Evolutionary conservation across 768 basidiomycete genomes (phyloP).

Genomic region (Gymnopilus junonius): DNA sequence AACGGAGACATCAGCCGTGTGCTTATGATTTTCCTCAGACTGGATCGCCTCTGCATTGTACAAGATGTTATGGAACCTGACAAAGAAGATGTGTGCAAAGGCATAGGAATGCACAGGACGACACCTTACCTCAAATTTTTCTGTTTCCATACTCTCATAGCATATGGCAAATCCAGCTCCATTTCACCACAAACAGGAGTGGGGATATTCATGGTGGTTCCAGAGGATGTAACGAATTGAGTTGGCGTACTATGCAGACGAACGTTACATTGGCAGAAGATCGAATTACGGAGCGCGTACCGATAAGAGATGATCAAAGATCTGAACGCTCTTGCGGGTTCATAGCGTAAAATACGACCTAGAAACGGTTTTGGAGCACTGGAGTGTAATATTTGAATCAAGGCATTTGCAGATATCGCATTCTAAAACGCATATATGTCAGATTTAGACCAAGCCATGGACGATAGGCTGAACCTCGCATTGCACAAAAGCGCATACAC

Average conservation of each 20-base stretch:
- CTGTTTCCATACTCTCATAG: slow-evolving; percentile 65
- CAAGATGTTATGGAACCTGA: slow-evolving; percentile 45
- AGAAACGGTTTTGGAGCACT: slow-evolving; percentile 64
- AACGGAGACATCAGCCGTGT: slow-evolving; percentile 17
- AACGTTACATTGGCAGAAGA: background rate
- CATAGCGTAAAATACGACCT: slow-evolving; percentile 76
- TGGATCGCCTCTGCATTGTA: slow-evolving; percentile 63
- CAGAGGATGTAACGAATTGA: slow-evolving; percentile 33
- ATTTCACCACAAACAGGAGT: slow-evolving; percentile 31
- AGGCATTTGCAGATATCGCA: slow-evolving; percentile 54
- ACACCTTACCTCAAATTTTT: slow-evolving; percentile 53
- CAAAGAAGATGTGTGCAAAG: background rate
- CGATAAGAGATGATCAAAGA: slow-evolving; percentile 78
- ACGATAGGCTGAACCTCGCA: slow-evolving; percentile 60
- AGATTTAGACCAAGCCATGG: slow-evolving; percentile 1
- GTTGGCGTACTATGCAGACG: slow-evolving; percentile 38
- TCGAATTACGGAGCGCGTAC: slow-evolving; percentile 8
- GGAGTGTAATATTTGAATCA: slow-evolving; percentile 65
- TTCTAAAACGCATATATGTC: slow-evolving; percentile 45
- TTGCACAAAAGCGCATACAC: slow-evolving; percentile 85
- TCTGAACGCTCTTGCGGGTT: slow-evolving; percentile 76
- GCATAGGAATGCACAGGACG: background rate
- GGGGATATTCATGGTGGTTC: slow-evolving; percentile 14
- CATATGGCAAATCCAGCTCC: slow-evolving; percentile 53
- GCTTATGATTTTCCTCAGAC: slow-evolving; percentile 36